Base-by-base conservation (phyloP, 2,329 filamentous ascomycete species). In the Trichophyton schoenleinii region DNA sequence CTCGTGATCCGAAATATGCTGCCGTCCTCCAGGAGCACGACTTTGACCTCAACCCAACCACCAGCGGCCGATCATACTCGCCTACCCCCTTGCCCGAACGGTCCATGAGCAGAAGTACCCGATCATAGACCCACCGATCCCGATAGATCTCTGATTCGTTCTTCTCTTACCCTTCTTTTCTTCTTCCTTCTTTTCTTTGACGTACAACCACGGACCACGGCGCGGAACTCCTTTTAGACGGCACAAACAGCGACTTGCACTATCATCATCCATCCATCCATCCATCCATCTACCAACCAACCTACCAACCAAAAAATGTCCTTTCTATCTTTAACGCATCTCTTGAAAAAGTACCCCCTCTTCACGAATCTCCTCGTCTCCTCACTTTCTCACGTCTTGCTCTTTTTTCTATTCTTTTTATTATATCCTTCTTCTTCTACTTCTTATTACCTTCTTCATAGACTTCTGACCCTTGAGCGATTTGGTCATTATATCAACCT, bases 1-100 rank as follows among this genome's bases (percentile, higher is more conserved):
- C 83, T 65, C 81, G 83, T 64, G 82, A 85, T 66, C 80, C 82
- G 38, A 83, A 83, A 69, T 85, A 85, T 68, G 78, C 80, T 18
- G 72, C 76, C 2, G 78, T 84, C 63, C 75, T 86, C 57, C 80
- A 81, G 62, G 83, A 84, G 66, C 80, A 82, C 64, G 80, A 82
- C 60, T 78, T 85, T 61, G 83, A 86, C 60, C 68, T 77, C 36
- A 69, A 73, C 61, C 49, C 49, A n/a, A 70, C 69, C 58, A 62
- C 66, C 31, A 69, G 68, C 22, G 67, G 72, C 52, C 71, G 76
- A 49, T 72, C 75, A 55, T 72, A 76, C 64, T 78, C 76, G 25
- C 76, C 76, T 13, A 77, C 73, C 6, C 68, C 68, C 9, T 59
- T 71, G 53, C 74, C 74, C 15, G 75, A 76, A 66, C 73, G 75